A percentile compares a stretch with the other conserved stretches of the same genome.
Evolutionary conservation across 1,284 basidiomycete species (phyloP).

Genomic region (Termitomyces sp.): DNA sequence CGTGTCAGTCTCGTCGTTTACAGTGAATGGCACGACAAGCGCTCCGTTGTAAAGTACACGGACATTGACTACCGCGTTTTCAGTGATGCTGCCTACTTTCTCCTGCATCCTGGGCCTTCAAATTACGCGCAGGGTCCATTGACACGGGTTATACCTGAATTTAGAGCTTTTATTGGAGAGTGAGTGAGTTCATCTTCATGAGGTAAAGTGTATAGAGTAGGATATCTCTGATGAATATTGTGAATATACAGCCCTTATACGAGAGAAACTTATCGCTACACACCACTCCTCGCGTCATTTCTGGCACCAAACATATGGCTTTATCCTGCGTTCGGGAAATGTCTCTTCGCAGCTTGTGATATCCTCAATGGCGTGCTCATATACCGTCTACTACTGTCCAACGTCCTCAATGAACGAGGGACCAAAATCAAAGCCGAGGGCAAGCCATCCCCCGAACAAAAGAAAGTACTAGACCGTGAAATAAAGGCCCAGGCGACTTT

Average conservation of each 20-base stretch:
- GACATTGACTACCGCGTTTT: slow-evolving; percentile 98
- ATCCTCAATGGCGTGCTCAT: slow-evolving; percentile 80
- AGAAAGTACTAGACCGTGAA: neutral
- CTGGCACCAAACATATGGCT: slow-evolving; percentile 78
- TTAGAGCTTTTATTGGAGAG: slow-evolving; percentile 50
- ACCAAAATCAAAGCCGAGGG: neutral
- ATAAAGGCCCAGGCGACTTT: slow-evolving; percentile 38
- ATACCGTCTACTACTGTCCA: slow-evolving; percentile 57
- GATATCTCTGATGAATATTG: neutral
- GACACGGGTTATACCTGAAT: slow-evolving; percentile 24
- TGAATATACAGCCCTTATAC: slow-evolving; percentile 70
- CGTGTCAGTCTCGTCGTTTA: slow-evolving; percentile 74
- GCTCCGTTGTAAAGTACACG: slow-evolving; percentile 87
- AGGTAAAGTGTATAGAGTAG: neutral
- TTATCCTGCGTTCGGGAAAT: slow-evolving; percentile 85
- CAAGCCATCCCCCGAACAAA: neutral
- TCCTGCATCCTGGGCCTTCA: slow-evolving; percentile 42
- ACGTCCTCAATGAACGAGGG: slow-evolving; percentile 29
- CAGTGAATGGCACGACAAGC: slow-evolving; percentile 85
- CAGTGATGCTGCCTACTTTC: slow-evolving; percentile 80
- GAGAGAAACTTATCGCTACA: slow-evolving; percentile 96
- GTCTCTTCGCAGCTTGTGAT: slow-evolving; percentile 84
- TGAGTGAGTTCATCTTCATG: slow-evolving; percentile 28
- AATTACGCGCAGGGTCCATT: slow-evolving; percentile 62
- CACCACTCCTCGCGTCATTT: slow-evolving; percentile 84